Conservation (phyloP, 2,329 filamentous ascomycete genomes). For the Juglanconis juglandina region DNA sequence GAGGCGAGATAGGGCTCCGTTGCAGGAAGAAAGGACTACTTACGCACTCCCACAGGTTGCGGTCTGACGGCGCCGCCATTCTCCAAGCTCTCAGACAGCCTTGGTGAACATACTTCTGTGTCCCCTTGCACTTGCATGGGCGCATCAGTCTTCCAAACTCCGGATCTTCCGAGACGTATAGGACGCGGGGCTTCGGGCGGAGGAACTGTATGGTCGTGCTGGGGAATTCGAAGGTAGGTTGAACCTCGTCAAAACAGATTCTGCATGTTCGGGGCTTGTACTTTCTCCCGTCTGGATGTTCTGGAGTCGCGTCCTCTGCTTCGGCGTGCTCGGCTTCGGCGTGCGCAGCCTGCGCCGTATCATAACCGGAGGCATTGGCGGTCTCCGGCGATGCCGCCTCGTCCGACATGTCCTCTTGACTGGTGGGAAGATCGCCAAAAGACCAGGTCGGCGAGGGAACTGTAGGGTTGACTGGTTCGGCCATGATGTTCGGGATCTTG, state of each 20-base stretch:
- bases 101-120: conserved; percentile 91
- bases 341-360: conserved; percentile 6
- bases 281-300: conserved; percentile 33
- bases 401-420: background rate
- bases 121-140: conserved; percentile 91
- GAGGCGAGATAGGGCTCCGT: too few relatives aligned
- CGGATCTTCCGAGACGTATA: conserved; percentile 71
- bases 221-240: conserved; percentile 44
- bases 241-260: conserved; percentile 75
- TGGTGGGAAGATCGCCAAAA: background rate
- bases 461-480: background rate
- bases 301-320: conserved; percentile 19
- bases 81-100: conserved; percentile 84
- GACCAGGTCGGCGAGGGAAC: conserved; percentile 10
- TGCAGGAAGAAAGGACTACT: too few relatives aligned
- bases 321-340: conserved; percentile 17
- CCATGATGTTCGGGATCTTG: background rate
- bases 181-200: conserved; percentile 28
- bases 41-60: conserved; percentile 76
- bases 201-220: conserved; percentile 32
- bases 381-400: background rate
- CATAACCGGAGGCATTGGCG: background rate
- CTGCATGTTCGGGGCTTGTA: conserved; percentile 77
- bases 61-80: conserved; percentile 62
- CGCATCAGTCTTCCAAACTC: conserved; percentile 75